A percentile compares a stretch with the other conserved stretches of the same genome.
These are phyloP conservation scores for Manihot esculenta DNA, from an alignment of 441 rosid species.

Conservation along the genomic window DNA sequence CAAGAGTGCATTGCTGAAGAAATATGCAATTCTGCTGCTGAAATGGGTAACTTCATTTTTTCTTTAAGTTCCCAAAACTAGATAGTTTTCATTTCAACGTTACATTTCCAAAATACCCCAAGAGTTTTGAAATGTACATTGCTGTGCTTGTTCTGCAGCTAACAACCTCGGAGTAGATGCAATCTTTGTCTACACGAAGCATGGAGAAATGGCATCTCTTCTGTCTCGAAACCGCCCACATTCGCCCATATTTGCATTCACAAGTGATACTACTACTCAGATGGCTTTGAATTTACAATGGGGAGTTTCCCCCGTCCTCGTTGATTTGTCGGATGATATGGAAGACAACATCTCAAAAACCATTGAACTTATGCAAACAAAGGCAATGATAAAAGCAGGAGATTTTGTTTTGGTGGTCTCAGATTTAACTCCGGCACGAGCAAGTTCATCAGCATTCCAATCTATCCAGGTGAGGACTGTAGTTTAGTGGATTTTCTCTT, in stretches of 20 bases:
- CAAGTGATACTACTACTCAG: constrained; percentile 50
- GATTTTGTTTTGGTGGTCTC: constrained; percentile 80
- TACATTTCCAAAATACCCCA: too few species aligned
- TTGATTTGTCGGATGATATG: constrained; percentile 81
- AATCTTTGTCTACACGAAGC: constrained; percentile 74
- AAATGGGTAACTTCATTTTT: constrained; percentile 48
- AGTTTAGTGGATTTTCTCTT: constrained; percentile 1
- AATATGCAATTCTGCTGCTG: constrained; percentile 60
- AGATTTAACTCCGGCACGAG: constrained; percentile 53
- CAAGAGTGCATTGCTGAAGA: constrained; percentile 64
- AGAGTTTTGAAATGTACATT: neutral
- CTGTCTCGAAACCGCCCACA: constrained; percentile 83
- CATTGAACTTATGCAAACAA: constrained; percentile 65
- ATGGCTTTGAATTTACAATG: constrained; percentile 84
- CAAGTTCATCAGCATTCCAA: constrained; percentile 46
- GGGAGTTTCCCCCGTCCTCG: constrained; percentile 84
- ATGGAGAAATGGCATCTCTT: constrained; percentile 84
- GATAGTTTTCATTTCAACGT: too few species aligned
- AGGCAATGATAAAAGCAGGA: constrained; percentile 86
- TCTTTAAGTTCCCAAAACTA: too few species aligned
- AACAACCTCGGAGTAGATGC: constrained; percentile 87
- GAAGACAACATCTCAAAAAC: constrained; percentile 78
- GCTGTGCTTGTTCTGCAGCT: constrained; percentile 47
- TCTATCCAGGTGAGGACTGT: constrained; percentile 60
- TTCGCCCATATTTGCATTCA: constrained; percentile 90